These are phyloP conservation scores for Deinandra increscens DNA, from an alignment of 129 eudicot species.

Conservation along the genomic window DNA sequence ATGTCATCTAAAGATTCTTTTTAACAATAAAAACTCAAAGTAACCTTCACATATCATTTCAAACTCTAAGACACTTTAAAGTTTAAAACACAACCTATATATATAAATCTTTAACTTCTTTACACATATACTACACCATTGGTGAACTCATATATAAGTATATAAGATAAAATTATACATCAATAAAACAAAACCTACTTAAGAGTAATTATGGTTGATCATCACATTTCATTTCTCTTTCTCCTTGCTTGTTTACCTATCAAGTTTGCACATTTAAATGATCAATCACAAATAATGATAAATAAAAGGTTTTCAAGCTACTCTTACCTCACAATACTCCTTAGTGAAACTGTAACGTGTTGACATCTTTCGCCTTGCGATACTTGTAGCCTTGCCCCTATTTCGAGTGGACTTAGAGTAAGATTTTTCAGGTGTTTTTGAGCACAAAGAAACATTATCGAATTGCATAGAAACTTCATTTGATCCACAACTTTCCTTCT, in stretches of 20 bases:
- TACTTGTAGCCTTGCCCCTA: constrained; percentile 38
- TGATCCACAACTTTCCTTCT: constrained; percentile 79
- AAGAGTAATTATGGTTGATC: constrained; percentile 17
- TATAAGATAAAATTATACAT: background rate
- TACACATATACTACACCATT: constrained; percentile 30
- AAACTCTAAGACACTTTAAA: background rate
- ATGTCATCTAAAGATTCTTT: too few species aligned
- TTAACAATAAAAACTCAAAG: background rate
- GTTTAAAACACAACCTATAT: constrained; percentile 20
- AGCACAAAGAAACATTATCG: constrained; percentile 33
- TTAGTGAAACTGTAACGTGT: constrained; percentile 31
- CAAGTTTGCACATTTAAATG: background rate
- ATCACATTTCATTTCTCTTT: constrained; percentile 26
- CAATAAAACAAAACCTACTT: background rate
- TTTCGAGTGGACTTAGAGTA: constrained; percentile 32
- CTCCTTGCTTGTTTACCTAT: constrained; percentile 30
- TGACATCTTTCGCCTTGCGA: constrained; percentile 51
- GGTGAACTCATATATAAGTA: constrained; percentile 6
- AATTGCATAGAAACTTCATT: constrained; percentile 56
- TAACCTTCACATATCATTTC: background rate
- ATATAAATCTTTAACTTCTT: background rate
- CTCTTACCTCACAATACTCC: constrained; percentile 44
- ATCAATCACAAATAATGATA: background rate
- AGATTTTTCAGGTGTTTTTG: constrained; percentile 28
- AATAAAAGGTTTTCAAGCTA: background rate